Percentiles rank a stretch among this genome's conserved stretches.
Conservation (phyloP, 164 flowering plant genomes). For the Santalum album region DNA sequence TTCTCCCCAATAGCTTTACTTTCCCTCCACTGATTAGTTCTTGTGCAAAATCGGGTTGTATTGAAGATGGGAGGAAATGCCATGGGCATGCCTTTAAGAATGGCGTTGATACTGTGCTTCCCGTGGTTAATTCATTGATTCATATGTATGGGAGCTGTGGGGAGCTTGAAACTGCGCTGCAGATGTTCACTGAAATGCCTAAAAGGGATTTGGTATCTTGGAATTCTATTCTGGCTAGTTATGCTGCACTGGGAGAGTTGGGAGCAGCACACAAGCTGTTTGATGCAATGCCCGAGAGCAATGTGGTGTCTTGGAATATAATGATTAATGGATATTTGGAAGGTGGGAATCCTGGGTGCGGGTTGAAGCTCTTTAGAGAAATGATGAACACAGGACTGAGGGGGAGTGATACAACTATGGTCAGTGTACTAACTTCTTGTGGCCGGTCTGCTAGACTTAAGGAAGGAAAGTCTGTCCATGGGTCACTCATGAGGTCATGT, state of each 20-base stretch:
- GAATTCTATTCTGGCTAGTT: constrained; percentile 47
- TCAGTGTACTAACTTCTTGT: constrained; percentile 45
- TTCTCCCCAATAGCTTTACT: constrained; percentile 43
- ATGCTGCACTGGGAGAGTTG: constrained; percentile 30
- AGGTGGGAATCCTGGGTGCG: constrained; percentile 45
- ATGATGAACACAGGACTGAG: constrained; percentile 33
- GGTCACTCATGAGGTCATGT: constrained; percentile 23
- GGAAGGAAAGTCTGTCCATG: constrained; percentile 74
- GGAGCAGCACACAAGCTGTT: constrained; percentile 35
- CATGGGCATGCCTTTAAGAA: constrained; percentile 55
- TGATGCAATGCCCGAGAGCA: constrained; percentile 52
- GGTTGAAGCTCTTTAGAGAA: constrained; percentile 51
- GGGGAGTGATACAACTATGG: constrained; percentile 40
- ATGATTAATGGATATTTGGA: constrained; percentile 53
- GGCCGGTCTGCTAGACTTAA: constrained; percentile 52
- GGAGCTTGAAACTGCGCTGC: constrained; percentile 24
- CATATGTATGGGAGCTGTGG: constrained; percentile 52
- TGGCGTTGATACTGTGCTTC: constrained; percentile 40
- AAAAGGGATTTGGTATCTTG: constrained; percentile 49
- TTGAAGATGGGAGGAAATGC: constrained; percentile 30
- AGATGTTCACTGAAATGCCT: constrained; percentile 44
- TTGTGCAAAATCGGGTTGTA: constrained; percentile 27
- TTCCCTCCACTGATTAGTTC: constrained; percentile 40
- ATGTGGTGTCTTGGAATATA: constrained; percentile 58
- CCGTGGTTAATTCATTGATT: constrained; percentile 50